Conservation (phyloP, 768 basidiomycete species). For the Kwoniella dendrophila region DNA sequence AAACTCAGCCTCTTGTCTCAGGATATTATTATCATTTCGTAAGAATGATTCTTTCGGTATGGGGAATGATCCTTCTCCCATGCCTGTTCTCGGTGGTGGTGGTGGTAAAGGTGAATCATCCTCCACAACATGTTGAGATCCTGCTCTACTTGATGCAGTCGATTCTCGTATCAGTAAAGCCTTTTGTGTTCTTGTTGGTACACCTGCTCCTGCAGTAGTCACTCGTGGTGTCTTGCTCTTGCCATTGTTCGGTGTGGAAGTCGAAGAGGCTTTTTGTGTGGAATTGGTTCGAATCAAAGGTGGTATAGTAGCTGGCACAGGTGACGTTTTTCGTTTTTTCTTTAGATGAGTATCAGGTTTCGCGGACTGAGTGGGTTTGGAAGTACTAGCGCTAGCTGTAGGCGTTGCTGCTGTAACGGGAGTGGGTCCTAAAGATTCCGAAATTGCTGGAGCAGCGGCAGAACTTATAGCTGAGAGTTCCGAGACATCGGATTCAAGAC, state of each 20-base stretch:
- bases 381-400: too few species aligned
- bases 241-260: background rate
- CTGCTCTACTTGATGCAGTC: slow-evolving; percentile 2
- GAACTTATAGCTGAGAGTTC: slow-evolving; percentile 16
- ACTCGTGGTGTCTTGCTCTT: slow-evolving; percentile 9
- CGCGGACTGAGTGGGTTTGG: background rate
- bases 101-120: slow-evolving; percentile 22
- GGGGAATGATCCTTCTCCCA: slow-evolving; percentile 23
- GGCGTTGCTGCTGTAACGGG: background rate
- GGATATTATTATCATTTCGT: background rate
- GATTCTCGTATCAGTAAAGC: slow-evolving; percentile 9
- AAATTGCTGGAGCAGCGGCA: background rate
- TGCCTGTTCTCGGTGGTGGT: slow-evolving; percentile 20
- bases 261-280: background rate
- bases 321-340: slow-evolving; percentile 21
- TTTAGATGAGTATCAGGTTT: slow-evolving; percentile 14
- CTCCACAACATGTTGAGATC: slow-evolving; percentile 26
- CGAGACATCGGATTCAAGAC: background rate
- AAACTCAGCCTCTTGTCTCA: slow-evolving; percentile 15
- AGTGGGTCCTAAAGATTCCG: background rate
- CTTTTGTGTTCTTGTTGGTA: slow-evolving; percentile 15
- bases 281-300: slow-evolving; percentile 2
- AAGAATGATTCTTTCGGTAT: slow-evolving; percentile 15
- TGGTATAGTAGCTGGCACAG: slow-evolving; percentile 1
- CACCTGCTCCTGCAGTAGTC: background rate